These are phyloP conservation scores for Aspergillus puulaauensis DNA, from an alignment of 2,329 filamentous ascomycete species.

Conservation along the genomic window DNA sequence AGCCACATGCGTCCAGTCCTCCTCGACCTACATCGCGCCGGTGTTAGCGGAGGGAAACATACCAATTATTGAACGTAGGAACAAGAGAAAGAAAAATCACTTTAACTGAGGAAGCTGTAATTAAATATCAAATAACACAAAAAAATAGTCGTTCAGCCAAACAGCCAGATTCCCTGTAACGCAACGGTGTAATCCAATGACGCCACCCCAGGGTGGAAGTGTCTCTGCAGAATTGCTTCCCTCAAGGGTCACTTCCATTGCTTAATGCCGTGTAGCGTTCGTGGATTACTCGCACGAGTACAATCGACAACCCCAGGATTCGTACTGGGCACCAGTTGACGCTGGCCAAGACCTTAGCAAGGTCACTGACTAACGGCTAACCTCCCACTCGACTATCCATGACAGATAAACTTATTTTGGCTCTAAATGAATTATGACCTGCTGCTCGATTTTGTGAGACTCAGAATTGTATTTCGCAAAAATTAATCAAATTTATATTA, in stretches of 20 bases:
- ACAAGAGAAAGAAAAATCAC: too few species aligned
- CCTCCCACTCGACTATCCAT: slow-evolving; percentile 44
- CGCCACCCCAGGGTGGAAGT: slow-evolving; percentile 55
- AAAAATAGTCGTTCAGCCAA: slow-evolving; percentile 39
- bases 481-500: too few species aligned
- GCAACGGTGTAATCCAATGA: slow-evolving; percentile 52
- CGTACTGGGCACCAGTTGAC: slow-evolving; percentile 54
- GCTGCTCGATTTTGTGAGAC: background rate
- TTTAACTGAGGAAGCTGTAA: too few species aligned
- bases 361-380: slow-evolving; percentile 36
- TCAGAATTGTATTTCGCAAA: too few species aligned
- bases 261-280: slow-evolving; percentile 55
- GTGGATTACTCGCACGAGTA: slow-evolving; percentile 57
- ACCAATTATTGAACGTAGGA: too few species aligned
- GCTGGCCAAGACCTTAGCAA: slow-evolving; percentile 39
- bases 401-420: slow-evolving; percentile 30
- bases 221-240: slow-evolving; percentile 61
- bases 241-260: slow-evolving; percentile 56
- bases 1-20: background rate
- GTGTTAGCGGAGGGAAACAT: too few species aligned
- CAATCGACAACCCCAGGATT: slow-evolving; percentile 52
- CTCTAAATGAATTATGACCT: background rate
- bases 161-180: slow-evolving; percentile 38
- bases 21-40: too few species aligned
- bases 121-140: background rate